A percentile compares a stretch with the other conserved stretches of the same genome.
These are phyloP conservation scores for Sextonia rubra DNA, from an alignment of 164 flowering plant species.

Conservation along the genomic window DNA sequence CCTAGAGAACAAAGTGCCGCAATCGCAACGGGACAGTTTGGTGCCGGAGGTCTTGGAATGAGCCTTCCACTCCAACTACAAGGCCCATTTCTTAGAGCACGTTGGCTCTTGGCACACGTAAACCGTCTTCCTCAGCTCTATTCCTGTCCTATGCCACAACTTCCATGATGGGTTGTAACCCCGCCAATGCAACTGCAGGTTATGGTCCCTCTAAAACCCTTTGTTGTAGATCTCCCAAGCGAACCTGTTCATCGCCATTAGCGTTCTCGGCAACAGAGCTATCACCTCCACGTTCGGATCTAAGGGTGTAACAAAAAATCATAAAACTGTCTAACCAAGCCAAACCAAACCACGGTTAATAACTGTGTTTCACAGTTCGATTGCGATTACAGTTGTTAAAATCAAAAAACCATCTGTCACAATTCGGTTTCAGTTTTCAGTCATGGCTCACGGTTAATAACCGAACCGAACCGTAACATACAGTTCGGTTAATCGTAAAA, in stretches of 20 bases:
- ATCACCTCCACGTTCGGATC: constrained; percentile 96
- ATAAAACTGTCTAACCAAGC: too few species aligned
- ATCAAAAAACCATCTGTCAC: too few species aligned
- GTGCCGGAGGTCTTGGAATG: constrained; percentile 97
- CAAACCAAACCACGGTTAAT: too few species aligned
- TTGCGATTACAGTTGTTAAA: too few species aligned
- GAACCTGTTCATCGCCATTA: constrained; percentile 79
- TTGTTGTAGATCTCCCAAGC: constrained; percentile 95
- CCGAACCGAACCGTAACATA: too few species aligned
- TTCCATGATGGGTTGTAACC: constrained; percentile 95
- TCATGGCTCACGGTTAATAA: too few species aligned
- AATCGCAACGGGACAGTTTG: constrained; percentile 87
- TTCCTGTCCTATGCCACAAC: constrained; percentile 66
- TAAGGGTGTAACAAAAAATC: too few species aligned
- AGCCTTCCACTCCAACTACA: constrained; percentile 89
- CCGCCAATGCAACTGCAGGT: constrained; percentile 89
- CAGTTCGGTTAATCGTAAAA: too few species aligned
- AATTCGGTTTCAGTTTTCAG: too few species aligned
- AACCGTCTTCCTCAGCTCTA: constrained; percentile 65
- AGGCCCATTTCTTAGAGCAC: constrained; percentile 86
- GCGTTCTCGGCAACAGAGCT: constrained; percentile 73
- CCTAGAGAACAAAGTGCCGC: constrained; percentile 96
- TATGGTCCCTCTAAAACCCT: constrained; percentile 90
- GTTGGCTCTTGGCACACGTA: constrained; percentile 91
- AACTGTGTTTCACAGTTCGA: too few species aligned